Percentiles rank a stretch among this genome's conserved stretches.
Evolutionary conservation across 2,329 filamentous ascomycete species (phyloP).

Genomic region (Bipolaris zeicola): DNA sequence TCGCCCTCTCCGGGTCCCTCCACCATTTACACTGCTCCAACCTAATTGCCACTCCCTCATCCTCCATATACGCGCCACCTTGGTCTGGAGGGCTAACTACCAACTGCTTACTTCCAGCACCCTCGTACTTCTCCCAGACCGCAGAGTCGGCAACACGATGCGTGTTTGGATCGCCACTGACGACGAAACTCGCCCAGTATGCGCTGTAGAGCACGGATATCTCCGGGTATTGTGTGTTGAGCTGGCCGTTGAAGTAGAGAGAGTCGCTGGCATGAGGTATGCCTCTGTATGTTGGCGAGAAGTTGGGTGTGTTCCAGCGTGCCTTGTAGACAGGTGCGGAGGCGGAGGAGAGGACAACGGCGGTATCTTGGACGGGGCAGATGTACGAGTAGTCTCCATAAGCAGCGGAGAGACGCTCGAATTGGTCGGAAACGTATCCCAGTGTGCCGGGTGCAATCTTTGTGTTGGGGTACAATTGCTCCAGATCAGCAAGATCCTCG

Average conservation of each 20-base stretch:
- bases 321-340: slow-evolving; percentile 42
- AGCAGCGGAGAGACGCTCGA: slow-evolving; percentile 52
- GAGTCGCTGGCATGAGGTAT: slow-evolving; percentile 42
- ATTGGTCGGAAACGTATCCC: slow-evolving; percentile 52
- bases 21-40: slow-evolving; percentile 43
- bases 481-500: slow-evolving; percentile 37
- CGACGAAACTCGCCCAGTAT: slow-evolving; percentile 46
- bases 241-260: slow-evolving; percentile 39
- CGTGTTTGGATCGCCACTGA: slow-evolving; percentile 44
- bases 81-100: slow-evolving; percentile 29
- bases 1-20: slow-evolving; percentile 38
- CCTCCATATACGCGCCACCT: slow-evolving; percentile 35
- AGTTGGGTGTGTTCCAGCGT: slow-evolving; percentile 46
- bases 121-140: slow-evolving; percentile 39
- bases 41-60: slow-evolving; percentile 32
- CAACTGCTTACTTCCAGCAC: slow-evolving; percentile 21
- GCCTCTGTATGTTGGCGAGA: slow-evolving; percentile 31
- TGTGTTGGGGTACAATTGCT: slow-evolving; percentile 38
- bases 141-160: slow-evolving; percentile 26
- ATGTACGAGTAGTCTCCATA: slow-evolving; percentile 47
- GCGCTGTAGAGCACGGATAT: slow-evolving; percentile 41
- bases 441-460: slow-evolving; percentile 19
- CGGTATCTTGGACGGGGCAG: slow-evolving; percentile 44
- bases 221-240: slow-evolving; percentile 34
- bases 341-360: slow-evolving; percentile 28